Evolutionary conservation across 169 alveolate genomes (phyloP), one percentile per base, ranked within the genome.

Genomic region (Miamiensis avidus): DNA sequence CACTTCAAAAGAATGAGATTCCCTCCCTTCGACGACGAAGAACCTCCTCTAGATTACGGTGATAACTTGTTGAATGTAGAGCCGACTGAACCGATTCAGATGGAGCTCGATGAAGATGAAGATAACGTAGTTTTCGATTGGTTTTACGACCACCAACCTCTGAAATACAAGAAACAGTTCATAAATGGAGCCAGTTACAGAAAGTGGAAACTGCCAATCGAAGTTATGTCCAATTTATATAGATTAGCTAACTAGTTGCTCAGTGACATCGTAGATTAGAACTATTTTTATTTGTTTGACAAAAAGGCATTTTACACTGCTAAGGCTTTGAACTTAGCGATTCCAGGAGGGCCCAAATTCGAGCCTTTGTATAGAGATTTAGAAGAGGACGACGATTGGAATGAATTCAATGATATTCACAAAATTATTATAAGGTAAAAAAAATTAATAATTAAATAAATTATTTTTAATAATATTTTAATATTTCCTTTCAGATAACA

Each of bases 311-410:
- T 99, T 93, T 98, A 97, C 91, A 99, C 99, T 29, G 99, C 99
- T 20, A 99, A 99, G 93, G 99, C 99, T 27, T 92, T 99, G 88
- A 99, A 99, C 94, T 93, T 99, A 94, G 99, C 99, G 29, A 99
- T 99, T 76, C 99, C 99, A 25, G 99, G 99, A 72, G 99, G 99
- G 0, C 99, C 99, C 30, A 99, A 99, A 95, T 99, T 99, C 94
- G 99, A 99, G 95, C 99, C 99, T 33, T 94, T 99, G 75, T 98
- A 92, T 92, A 94, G 99, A 78, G 99, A 98, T 94, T 93, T 96
- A 83, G 92, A 93, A 83, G 99, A 99, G 84, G 99, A 99, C 91
- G 99, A 99, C 91, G 99, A 99, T 94, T 99, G 99, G 99, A 99
- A 99, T 91, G 99, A 99, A 93, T 99, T 99, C 93, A 99, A 99